phyloP scores from a whole-genome alignment of 2,329 filamentous ascomycete species.

The Sarocladium brachiariae region DNA sequence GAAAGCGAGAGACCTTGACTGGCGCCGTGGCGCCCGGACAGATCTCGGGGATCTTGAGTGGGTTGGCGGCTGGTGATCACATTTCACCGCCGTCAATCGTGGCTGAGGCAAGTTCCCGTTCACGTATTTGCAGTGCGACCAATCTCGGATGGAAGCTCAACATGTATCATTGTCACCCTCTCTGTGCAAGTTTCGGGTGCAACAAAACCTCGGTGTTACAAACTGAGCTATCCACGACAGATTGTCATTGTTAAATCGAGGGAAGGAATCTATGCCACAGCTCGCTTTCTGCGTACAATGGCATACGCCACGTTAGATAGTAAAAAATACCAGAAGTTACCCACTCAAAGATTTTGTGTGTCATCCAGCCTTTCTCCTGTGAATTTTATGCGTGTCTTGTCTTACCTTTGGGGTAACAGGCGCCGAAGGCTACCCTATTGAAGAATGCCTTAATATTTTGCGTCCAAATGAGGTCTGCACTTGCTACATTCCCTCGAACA shows the following conservation, averaged over 20 bases:
- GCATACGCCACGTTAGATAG: constrained; percentile 32
- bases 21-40: constrained; percentile 54
- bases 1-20: constrained; percentile 54
- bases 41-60: constrained; percentile 82
- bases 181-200: too few species aligned
- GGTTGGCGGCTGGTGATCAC: constrained; percentile 33
- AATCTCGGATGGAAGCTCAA: neutral
- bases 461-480: too few species aligned
- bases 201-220: too few species aligned
- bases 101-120: constrained; percentile 38
- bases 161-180: constrained; percentile 12
- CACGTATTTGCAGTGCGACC: constrained; percentile 10
- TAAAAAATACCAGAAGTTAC: constrained; percentile 60
- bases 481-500: too few species aligned
- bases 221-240: neutral
- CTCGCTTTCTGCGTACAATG: constrained; percentile 61
- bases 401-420: too few species aligned
- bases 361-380: too few species aligned
- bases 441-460: too few species aligned
- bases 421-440: too few species aligned
- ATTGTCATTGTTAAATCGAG: constrained; percentile 14
- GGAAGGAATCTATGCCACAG: constrained; percentile 34
- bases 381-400: too few species aligned
- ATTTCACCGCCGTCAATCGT: constrained; percentile 48
- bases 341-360: constrained; percentile 39